Evolutionary conservation across 108 stramenopile species (phyloP), one percentile per base, ranked within the genome.

Genomic region (Epithemia pelagica): DNA sequence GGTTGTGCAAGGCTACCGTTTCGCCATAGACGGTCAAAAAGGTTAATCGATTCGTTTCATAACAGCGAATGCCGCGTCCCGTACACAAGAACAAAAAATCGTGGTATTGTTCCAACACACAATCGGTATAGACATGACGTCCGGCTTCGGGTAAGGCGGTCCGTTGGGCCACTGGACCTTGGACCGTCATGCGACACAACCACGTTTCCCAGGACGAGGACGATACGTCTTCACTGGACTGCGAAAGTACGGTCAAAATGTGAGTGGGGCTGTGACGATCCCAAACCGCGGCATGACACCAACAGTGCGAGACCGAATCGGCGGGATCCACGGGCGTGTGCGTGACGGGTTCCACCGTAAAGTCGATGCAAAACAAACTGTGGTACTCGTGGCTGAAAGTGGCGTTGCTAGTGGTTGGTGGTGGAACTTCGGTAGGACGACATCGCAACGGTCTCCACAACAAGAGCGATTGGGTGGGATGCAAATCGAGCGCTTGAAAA

Each of bases 21-120:
- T 87, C 86, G 15, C 86, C 86, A 61, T 74, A 83, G 15, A 74
- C 76, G 28, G 67, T 70, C 18, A 87, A 37, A 5, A 72, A 66
- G 23, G 62, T 33, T 25, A 87, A 56, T 5, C 70, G 74, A 53
- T 74, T 75, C 18, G 80, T 81, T 61, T 77, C 66, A 59, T 74
- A 77, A 18, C 82, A 52, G 15, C 79, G 74, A 24, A 87, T 79
- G 0, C 80, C 80, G 3, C 78, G 61, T 37, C 23, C 26, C 18
- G 52, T 54, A 31, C 54, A 52, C 1, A 54, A 25, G 15, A 66
- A 54, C 3, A 61, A 3, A 30, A 54, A 66, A n/a, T 54, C 52
- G 2, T 25, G 18, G 25, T 63, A 51, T 37, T 33, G 37, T 22
- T 51, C 30, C 29, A 63, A 32, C 22, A 32, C 24, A 33, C 62